Evolutionary conservation across 192 early-diverging fungal species (phyloP), one percentile per base, ranked within the genome.

Genomic region (Rhizoclosmatium globosum): DNA sequence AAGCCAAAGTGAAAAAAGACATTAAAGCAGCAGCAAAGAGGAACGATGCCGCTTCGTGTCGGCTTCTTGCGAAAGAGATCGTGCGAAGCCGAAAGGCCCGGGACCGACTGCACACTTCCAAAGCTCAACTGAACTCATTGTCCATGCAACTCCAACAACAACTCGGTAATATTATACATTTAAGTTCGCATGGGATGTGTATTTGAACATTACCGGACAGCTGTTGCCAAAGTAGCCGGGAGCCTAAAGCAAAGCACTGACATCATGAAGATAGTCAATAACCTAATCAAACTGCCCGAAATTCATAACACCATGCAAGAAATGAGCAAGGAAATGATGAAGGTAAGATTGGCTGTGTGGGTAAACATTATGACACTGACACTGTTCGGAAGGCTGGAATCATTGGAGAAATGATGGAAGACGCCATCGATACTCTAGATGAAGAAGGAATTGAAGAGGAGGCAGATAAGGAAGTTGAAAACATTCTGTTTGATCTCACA

Each of bases 291-390:
- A 75, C 80, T 99, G 48, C 96, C 96, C 42, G 91, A 96, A 85
- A 90, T 99, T 47, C 89, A 92, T 60, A 76, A 87, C 39, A 87
- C 90, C 15, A 94, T 99, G 91, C 92, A 93, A 79, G 95, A 98
- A 86, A 92, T 99, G 93, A 91, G 93, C 9, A 92, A 85, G 87
- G 98, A 99, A 83, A 97, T 99, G 98, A 96, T 94, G 85, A 97
- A 94, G 89, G 94, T 94, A 83, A 59, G 69, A 19, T 53, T 17
- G 50, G 17, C 17, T 53, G 6, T 53, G 6, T 53, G 6, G 6
- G 6, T 53, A 53, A 53, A 13, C 6, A 53, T 13, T 53, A 7
- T n/a, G n/a, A n/a, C 31, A 31, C 31, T 31, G 31, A 31, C 31
- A 31, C 31, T 53, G 45, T 46, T 23, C 31, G 31, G n/a, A 13